Evolutionary conservation across 176 grass and related monocot species (phyloP).

Genomic region (Panicum miliaceum): DNA sequence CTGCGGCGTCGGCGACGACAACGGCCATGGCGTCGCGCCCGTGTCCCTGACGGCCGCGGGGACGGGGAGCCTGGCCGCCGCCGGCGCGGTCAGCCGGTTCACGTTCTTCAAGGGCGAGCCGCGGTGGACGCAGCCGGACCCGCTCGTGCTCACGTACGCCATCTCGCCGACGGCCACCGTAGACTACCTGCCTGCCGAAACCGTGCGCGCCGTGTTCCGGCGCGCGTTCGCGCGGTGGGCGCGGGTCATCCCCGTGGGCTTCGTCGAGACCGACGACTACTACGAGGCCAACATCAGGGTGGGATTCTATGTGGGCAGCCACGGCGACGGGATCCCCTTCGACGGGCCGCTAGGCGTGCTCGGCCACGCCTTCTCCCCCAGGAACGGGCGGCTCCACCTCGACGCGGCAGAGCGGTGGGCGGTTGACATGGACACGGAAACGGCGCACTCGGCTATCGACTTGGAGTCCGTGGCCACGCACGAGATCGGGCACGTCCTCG

Average conservation of each 20-base stretch:
- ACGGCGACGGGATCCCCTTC: conserved; percentile 91
- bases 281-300: conserved; percentile 66
- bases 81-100: conserved; percentile 49
- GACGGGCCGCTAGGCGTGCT: conserved; percentile 85
- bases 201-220: conserved; percentile 63
- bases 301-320: conserved; percentile 73
- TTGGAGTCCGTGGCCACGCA: conserved; percentile 89
- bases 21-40: not conserved
- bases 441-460: conserved; percentile 48
- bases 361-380: conserved; percentile 86
- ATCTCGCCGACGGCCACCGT: conserved; percentile 56
- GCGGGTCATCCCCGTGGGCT: conserved; percentile 70
- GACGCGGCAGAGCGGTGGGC: conserved; percentile 84
- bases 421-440: conserved; percentile 49
- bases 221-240: conserved; percentile 85
- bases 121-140: conserved; percentile 62
- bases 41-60: conserved; percentile 4
- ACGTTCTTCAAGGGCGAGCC: conserved; percentile 76
- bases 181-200: conserved; percentile 51
- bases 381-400: conserved; percentile 81
- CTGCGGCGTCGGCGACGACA: conserved; percentile 80
- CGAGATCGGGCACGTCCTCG: conserved; percentile 94
- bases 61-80: no score
- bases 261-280: conserved; percentile 63
- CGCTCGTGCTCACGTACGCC: conserved; percentile 73